Evolutionary conservation across 306 rosid species (phyloP).

Genomic region (Cucurbita maxima): DNA sequence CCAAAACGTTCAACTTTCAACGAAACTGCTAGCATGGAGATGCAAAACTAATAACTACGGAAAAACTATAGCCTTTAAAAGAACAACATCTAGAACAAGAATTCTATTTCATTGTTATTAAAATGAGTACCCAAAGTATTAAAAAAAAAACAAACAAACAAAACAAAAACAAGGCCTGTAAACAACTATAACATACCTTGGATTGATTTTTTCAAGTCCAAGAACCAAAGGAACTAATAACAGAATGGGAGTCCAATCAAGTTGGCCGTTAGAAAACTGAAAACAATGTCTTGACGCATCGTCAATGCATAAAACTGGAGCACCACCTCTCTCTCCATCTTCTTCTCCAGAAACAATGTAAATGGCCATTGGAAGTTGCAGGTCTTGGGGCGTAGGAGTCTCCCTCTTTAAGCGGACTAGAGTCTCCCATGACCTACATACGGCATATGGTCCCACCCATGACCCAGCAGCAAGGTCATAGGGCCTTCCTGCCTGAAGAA

Average conservation of each 20-base stretch:
- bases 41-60: background rate
- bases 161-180: background rate
- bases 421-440: constrained; percentile 95
- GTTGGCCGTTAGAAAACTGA: constrained; percentile 40
- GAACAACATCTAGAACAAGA: background rate
- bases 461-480: constrained; percentile 88
- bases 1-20: background rate
- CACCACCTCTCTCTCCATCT: constrained; percentile 98
- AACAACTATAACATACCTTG: constrained; percentile 39
- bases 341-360: constrained; percentile 95
- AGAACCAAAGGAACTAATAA: constrained; percentile 95
- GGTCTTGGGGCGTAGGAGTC: constrained; percentile 28
- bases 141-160: too few relatives aligned
- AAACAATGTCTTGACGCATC: constrained; percentile 65
- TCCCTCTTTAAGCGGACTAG: constrained; percentile 44
- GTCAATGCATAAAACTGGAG: constrained; percentile 81
- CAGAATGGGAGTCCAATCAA: constrained; percentile 77
- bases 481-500: constrained; percentile 74
- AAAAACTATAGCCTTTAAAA: background rate
- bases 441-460: constrained; percentile 99
- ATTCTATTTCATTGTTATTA: background rate
- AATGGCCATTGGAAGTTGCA: constrained; percentile 74
- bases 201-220: constrained; percentile 91
- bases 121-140: background rate
- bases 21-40: background rate